Conservation (phyloP, 768 basidiomycete species). For the Hydnomerulius pinastri region DNA sequence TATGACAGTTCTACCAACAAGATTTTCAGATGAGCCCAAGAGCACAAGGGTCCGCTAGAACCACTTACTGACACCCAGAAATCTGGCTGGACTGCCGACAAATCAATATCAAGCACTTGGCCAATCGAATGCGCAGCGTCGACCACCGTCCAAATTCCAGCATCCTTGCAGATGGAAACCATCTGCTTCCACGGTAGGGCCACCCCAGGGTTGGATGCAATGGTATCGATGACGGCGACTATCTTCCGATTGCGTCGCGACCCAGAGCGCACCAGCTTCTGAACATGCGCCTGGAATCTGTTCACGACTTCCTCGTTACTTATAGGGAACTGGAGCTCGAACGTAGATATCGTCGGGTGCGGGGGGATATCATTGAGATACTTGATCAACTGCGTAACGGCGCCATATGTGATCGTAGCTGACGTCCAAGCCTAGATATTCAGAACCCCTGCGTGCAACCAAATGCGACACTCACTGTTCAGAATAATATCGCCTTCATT, state of each 20-base stretch:
- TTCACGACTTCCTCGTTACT: slow-evolving; percentile 56
- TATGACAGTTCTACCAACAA: slow-evolving; percentile 68
- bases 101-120: slow-evolving; percentile 62
- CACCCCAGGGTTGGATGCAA: slow-evolving; percentile 62
- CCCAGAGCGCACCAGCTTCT: slow-evolving; percentile 24
- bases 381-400: slow-evolving; percentile 48
- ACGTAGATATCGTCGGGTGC: slow-evolving; percentile 46
- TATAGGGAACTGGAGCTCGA: slow-evolving; percentile 56
- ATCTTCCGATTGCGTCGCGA: slow-evolving; percentile 46
- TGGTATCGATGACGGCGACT: slow-evolving; percentile 69
- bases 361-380: slow-evolving; percentile 54
- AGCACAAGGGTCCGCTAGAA: background rate
- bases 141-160: slow-evolving; percentile 63
- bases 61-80: slow-evolving; percentile 73
- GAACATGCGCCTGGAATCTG: slow-evolving; percentile 44
- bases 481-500: slow-evolving; percentile 51
- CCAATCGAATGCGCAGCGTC: slow-evolving; percentile 84
- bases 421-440: background rate
- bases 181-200: slow-evolving; percentile 72
- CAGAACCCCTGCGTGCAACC: no score
- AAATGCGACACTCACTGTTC: no score
- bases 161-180: slow-evolving; percentile 60
- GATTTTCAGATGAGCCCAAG: no score
- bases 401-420: slow-evolving; percentile 57
- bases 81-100: slow-evolving; percentile 60